These are phyloP conservation scores for Paecilomyces fulvus DNA, from an alignment of 2,329 filamentous ascomycete species.

Conservation along the genomic window DNA sequence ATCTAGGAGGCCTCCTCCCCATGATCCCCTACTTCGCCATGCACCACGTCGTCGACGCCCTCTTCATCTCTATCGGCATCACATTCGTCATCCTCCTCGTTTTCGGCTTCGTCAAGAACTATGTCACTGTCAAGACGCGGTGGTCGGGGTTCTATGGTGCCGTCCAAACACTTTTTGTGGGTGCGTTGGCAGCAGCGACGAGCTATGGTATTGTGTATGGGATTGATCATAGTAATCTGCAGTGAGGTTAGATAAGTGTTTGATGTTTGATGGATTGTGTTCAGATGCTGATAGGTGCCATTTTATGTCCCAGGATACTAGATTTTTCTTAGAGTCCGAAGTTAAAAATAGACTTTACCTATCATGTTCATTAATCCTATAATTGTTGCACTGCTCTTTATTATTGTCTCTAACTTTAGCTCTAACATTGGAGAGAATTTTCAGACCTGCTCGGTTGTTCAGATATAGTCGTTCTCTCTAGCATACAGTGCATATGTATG, in stretches of 20 bases:
- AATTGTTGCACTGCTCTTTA: too few relatives aligned
- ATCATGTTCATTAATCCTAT: too few relatives aligned
- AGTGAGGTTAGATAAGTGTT: not conserved
- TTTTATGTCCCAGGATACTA: too few relatives aligned
- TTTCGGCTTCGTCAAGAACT: slow-evolving; percentile 40
- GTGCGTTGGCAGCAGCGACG: slow-evolving; percentile 25
- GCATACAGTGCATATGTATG: not conserved
- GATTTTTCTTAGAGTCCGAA: too few relatives aligned
- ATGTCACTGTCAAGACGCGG: slow-evolving; percentile 16
- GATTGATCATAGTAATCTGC: slow-evolving; percentile 8
- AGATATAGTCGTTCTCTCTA: not conserved
- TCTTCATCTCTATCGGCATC: slow-evolving; percentile 37
- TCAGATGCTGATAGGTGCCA: too few relatives aligned
- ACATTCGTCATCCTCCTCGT: slow-evolving; percentile 34
- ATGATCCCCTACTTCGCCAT: slow-evolving; percentile 42
- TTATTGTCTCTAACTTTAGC: too few relatives aligned
- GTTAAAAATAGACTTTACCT: too few relatives aligned
- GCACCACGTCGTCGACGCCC: slow-evolving; percentile 29
- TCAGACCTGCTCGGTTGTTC: too few relatives aligned
- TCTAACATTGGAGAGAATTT: too few relatives aligned
- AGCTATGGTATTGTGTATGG: slow-evolving; percentile 28
- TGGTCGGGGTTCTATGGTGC: slow-evolving; percentile 17
- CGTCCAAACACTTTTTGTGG: slow-evolving; percentile 27
- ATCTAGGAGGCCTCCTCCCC: slow-evolving; percentile 28
- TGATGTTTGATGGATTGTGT: too few relatives aligned